These are phyloP conservation scores for Porodaedalea pini DNA, from an alignment of 1,284 basidiomycete species.

Conservation along the genomic window DNA sequence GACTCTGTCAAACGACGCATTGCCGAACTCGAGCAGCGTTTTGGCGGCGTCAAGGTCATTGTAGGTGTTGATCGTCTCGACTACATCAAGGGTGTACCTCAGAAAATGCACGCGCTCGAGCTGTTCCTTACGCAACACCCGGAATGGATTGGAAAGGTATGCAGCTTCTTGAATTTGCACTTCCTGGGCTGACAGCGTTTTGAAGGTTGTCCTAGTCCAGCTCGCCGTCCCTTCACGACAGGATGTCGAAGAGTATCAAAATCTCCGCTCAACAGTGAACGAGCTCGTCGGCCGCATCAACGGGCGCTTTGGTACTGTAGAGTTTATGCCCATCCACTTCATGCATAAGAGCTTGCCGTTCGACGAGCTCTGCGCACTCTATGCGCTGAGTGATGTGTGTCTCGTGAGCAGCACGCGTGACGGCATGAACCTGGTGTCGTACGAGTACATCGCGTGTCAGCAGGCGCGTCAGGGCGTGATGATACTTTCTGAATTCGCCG, in stretches of 20 bases:
- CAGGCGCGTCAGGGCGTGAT: conserved; percentile 90
- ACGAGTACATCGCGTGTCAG: conserved; percentile 98
- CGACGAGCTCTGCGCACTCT: conserved; percentile 94
- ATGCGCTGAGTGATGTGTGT: conserved; percentile 95
- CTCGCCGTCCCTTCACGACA: conserved; percentile 96
- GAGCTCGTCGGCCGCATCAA: conserved; percentile 98
- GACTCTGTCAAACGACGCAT: conserved; percentile 80
- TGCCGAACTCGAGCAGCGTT: conserved; percentile 79
- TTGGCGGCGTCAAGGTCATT: conserved; percentile 94
- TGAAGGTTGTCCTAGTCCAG: conserved; percentile 91
- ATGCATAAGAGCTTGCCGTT: conserved; percentile 94
- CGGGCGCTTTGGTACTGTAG: conserved; percentile 96
- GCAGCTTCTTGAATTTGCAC: conserved; percentile 16
- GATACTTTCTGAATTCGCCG: conserved; percentile 98
- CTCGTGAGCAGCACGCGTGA: conserved; percentile 93
- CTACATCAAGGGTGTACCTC: conserved; percentile 99
- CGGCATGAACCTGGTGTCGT: conserved; percentile 99
- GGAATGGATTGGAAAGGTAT: conserved; percentile 96
- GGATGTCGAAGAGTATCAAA: conserved; percentile 99
- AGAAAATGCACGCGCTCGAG: conserved; percentile 95
- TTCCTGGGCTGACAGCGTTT: conserved; percentile 7
- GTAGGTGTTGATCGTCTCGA: conserved; percentile 97
- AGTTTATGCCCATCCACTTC: conserved; percentile 99
- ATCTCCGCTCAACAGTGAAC: conserved; percentile 93
- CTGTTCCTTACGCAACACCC: conserved; percentile 96